Evolutionary conservation across 2,329 filamentous ascomycete genomes (phyloP), one percentile per base, ranked within the genome.

Genomic region (Neocatenulostroma microsporum): DNA sequence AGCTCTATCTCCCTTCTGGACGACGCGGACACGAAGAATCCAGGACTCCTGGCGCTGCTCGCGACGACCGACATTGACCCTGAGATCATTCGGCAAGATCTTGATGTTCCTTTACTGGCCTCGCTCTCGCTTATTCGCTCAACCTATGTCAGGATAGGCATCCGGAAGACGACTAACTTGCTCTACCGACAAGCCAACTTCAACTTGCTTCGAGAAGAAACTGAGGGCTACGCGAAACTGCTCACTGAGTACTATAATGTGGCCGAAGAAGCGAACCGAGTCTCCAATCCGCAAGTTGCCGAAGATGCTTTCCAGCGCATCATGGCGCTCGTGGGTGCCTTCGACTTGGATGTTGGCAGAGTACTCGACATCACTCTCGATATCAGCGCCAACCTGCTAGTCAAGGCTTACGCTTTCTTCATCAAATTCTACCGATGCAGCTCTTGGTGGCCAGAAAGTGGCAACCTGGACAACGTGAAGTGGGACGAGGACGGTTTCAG

Each of bases 151-250:
- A 81, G 81, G 48, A 78, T 91, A 56, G 82, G 82, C 12, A 87
- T 94, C 47, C 80, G 89, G 37, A 87, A 93, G 55, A 84, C 88
- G 32, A 98, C 91, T 6, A 94, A 95, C 51, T 71, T 91, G 4
- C 73, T 98, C 1, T 98, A 98, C 60, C 82, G 88, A 42, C 91
- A 96, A 62, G 86, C 89, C 11, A 96, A 94, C 61, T 96, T 94
- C 68, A 98, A 98, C 54, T 68, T 98, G 6, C 69, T 98, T 14
- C 80, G 91, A 29, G 91, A 98, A 64, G 91, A 98, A 62, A 86
- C 86, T 0, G 91, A 98, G 63, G 91, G 93, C 26, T 98, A 94
- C 57, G 88, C 91, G 0, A 98, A 98, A 61, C 76, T 98, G 30
- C 79, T 94, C 42, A 95, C 89, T 0, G 91, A 98, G 60, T 79